Evolutionary conservation across 148 eudicot species (phyloP), one percentile per base, ranked within the genome.

Genomic region (Bassia scoparia): DNA sequence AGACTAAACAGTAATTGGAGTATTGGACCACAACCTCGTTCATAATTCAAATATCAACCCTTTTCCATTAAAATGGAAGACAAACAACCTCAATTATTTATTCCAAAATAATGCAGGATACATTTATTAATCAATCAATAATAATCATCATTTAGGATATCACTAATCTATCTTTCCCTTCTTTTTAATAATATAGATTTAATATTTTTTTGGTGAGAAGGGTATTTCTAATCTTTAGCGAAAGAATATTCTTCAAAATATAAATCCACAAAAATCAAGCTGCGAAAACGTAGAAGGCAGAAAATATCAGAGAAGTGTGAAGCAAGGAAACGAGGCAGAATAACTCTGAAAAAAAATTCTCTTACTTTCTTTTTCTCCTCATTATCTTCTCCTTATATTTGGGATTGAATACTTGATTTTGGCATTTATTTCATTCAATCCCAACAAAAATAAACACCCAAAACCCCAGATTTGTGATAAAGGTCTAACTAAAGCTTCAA

Each of bases 241-340:
- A 43, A 46, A 37, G 71, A 68, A 68, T 68, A 68, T 48, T 30
- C 75, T 73, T 31, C 29, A 44, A 38, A 46, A 48, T 3, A 7
- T 16, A 3, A 4, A 4, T 12, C 10, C 34, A 49, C 24, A 68
- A 53, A 64, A 52, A n/a, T 5, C 17, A 5, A 31, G 52, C 26
- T 7, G 41, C 46, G 15, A 5, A 75, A 67, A 56, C 65, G 58
- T 67, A 67, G 35, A 50, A 67, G 54, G 16, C 43, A 64, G 4
- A 59, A 59, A 11, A 35, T n/a, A n/a, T 4, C 56, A 78, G 73
- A 78, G 68, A 73, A 78, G 73, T 78, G 77, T 73, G 16, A 44
- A 34, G 49, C 41, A 68, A 78, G 77, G 2, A 72, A 63, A 52
- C 31, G 31, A 61, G 5, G 21, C 21, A 38, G 70, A 52, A 68